Evolutionary conservation across 768 basidiomycete genomes (phyloP).

Genomic region (Scleroderma bovista): DNA sequence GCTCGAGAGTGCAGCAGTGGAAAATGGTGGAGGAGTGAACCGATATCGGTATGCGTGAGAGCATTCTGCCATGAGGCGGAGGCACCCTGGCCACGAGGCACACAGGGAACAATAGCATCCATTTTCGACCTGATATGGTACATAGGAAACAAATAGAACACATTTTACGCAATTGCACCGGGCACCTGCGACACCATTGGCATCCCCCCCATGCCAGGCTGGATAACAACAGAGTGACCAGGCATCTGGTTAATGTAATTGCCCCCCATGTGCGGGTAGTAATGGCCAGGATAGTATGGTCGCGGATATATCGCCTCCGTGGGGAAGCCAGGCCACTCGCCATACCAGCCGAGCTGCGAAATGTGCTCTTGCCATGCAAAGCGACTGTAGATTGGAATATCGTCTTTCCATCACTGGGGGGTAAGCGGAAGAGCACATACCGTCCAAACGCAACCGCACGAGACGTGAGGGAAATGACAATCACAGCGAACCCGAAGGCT

Average conservation of each 20-base stretch:
- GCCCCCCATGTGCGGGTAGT: constrained; percentile 33
- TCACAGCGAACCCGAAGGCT: constrained; percentile 46
- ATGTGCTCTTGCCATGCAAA: constrained; percentile 33
- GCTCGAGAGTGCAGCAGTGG: constrained; percentile 7
- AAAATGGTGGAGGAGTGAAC: constrained; percentile 26
- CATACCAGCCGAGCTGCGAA: constrained; percentile 71
- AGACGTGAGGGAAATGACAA: constrained; percentile 52
- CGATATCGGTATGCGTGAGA: background rate
- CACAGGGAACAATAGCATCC: too few species aligned
- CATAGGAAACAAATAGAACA: too few species aligned
- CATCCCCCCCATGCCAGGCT: constrained; percentile 56
- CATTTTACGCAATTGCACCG: constrained; percentile 12
- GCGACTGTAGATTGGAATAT: constrained; percentile 9
- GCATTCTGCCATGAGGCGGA: constrained; percentile 12
- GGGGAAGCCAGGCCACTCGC: constrained; percentile 59
- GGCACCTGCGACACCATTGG: constrained; percentile 61
- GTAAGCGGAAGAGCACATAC: constrained; percentile 7
- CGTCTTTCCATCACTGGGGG: background rate
- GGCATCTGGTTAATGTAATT: constrained; percentile 44
- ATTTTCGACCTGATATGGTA: too few species aligned
- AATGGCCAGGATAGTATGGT: constrained; percentile 11
- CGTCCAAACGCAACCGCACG: constrained; percentile 29
- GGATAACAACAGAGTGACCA: constrained; percentile 63
- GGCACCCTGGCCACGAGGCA: constrained; percentile 8
- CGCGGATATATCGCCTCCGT: constrained; percentile 20